Conservation (phyloP, 2,329 filamentous ascomycete species). For the Neurospora crassa region DNA sequence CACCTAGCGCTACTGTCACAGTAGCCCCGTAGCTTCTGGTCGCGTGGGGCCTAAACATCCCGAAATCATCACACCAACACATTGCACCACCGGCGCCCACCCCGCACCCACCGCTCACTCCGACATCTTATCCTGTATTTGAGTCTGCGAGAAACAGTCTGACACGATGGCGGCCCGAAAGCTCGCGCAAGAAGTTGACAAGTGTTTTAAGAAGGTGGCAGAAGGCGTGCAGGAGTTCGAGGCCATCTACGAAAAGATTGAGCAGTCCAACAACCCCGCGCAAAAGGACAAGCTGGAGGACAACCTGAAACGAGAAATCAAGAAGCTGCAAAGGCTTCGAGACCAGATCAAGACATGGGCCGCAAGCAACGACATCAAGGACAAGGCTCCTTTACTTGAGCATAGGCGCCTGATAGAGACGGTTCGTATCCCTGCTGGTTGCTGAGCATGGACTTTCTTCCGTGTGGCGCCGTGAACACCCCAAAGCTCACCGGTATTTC, state of each 20-base stretch:
- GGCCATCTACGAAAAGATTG: conserved; percentile 94
- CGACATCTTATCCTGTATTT: background rate
- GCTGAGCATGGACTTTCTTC: conserved; percentile 13
- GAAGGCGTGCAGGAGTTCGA: conserved; percentile 92
- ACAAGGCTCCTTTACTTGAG: conserved; percentile 91
- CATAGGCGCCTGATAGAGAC: conserved; percentile 96
- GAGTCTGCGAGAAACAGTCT: conserved; percentile 3
- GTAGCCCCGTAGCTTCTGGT: conserved; percentile 1
- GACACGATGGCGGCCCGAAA: conserved; percentile 84
- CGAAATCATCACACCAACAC: conserved; percentile 1
- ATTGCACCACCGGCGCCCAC: background rate
- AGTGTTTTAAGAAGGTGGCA: conserved; percentile 97
- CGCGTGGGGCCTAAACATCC: conserved; percentile 4
- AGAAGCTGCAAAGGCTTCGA: conserved; percentile 93
- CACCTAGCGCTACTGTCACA: conserved; percentile 2
- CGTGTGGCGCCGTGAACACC: conserved; percentile 16
- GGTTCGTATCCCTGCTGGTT: conserved; percentile 42
- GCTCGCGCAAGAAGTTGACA: conserved; percentile 95
- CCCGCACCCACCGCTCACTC: background rate
- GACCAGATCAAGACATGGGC: conserved; percentile 99
- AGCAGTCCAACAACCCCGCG: conserved; percentile 80
- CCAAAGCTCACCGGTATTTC: conserved; percentile 5
- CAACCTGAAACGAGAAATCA: conserved; percentile 97
- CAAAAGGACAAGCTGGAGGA: conserved; percentile 99
- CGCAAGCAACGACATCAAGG: conserved; percentile 97